A percentile compares a stretch with the other conserved stretches of the same genome.
phyloP scores from a whole-genome alignment of 2,329 filamentous ascomycete genomes.

The Aspergillus sp. region DNA sequence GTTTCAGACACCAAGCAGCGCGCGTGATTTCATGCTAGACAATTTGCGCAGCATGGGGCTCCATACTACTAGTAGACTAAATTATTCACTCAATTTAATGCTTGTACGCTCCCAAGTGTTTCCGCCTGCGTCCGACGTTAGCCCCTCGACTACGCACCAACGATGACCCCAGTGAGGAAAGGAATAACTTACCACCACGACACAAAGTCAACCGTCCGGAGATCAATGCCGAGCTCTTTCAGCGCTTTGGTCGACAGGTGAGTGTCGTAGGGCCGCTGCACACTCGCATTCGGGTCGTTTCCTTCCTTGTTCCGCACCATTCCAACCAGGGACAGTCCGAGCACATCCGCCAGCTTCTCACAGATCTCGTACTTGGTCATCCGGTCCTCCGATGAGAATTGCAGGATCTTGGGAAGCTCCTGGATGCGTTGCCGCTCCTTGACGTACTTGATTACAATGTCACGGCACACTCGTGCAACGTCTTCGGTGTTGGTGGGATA shows the following conservation, averaged over 20 bases:
- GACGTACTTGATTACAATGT: conserved; percentile 71
- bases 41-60: background rate
- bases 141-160: conserved; percentile 6
- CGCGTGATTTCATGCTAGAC: background rate
- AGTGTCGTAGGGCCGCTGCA: conserved; percentile 83
- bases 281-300: conserved; percentile 69
- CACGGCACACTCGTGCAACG: conserved; percentile 74
- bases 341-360: conserved; percentile 72
- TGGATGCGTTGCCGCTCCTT: conserved; percentile 49
- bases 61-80: background rate
- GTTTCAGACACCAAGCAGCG: background rate
- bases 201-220: conserved; percentile 72
- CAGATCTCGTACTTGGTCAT: conserved; percentile 92
- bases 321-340: conserved; percentile 69
- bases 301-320: conserved; percentile 69
- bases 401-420: conserved; percentile 68
- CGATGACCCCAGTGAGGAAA: conserved; percentile 10
- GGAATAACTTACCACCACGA: conserved; percentile 69
- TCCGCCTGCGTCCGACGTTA: conserved; percentile 30
- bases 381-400: conserved; percentile 83
- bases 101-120: conserved; percentile 32
- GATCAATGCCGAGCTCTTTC: conserved; percentile 71
- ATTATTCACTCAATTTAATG: conserved; percentile 17
- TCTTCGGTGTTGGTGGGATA: conserved; percentile 91
- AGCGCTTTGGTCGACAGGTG: conserved; percentile 78